phyloP scores from a whole-genome alignment of 2,329 filamentous ascomycete genomes.

The Claviceps citrina region DNA sequence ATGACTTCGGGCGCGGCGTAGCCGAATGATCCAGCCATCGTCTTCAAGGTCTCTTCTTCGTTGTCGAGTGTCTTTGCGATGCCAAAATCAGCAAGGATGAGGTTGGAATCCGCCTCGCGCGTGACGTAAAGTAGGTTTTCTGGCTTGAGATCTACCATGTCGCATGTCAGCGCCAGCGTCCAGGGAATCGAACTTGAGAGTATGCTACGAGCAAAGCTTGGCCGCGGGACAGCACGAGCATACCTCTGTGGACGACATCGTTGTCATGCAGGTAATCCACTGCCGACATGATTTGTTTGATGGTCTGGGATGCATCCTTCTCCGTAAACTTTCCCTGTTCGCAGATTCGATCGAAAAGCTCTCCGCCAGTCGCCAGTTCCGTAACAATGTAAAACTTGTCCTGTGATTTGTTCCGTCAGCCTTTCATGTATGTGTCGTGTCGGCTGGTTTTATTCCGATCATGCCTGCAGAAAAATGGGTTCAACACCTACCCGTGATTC shows the following conservation, averaged over 20 bases:
- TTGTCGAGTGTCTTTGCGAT: slow-evolving; percentile 96
- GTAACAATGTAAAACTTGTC: slow-evolving; percentile 99
- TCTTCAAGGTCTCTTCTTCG: slow-evolving; percentile 82
- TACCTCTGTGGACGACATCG: slow-evolving; percentile 91
- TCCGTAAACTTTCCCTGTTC: slow-evolving; percentile 97
- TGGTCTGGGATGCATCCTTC: slow-evolving; percentile 91
- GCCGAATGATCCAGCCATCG: slow-evolving; percentile 96
- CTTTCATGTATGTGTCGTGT: background rate
- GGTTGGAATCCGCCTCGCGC: slow-evolving; percentile 57
- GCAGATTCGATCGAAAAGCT: slow-evolving; percentile 95
- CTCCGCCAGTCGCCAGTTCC: slow-evolving; percentile 84
- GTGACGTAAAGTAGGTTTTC: slow-evolving; percentile 94
- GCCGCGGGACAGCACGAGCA: slow-evolving; percentile 5
- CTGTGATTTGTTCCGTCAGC: slow-evolving; percentile 26
- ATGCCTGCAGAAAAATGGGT: background rate
- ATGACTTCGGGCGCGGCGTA: slow-evolving; percentile 97
- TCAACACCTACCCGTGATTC: slow-evolving; percentile 64
- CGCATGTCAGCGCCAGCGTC: background rate
- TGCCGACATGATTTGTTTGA: slow-evolving; percentile 81
- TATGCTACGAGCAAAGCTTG: background rate
- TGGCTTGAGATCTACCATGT: slow-evolving; percentile 72
- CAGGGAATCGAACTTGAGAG: background rate
- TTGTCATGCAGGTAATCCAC: slow-evolving; percentile 90
- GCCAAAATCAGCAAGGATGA: slow-evolving; percentile 93
- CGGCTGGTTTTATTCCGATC: background rate